phyloP scores from a whole-genome alignment of 2,329 filamentous ascomycete species.

The Leptographium wingfieldii region DNA sequence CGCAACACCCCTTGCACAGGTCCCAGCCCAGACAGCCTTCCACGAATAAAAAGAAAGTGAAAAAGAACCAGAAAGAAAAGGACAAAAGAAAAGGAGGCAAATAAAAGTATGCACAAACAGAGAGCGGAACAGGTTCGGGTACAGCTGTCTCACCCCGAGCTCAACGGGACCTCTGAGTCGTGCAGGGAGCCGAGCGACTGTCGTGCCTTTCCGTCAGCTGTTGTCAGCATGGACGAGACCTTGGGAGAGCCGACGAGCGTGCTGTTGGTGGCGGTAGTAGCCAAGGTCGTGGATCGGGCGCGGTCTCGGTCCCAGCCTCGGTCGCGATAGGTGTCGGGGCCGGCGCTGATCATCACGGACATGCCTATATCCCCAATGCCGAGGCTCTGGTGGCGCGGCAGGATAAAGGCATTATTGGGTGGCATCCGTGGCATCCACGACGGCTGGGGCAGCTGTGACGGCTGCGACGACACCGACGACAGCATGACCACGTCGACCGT shows the following conservation, averaged over 20 bases:
- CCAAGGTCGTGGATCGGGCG: too few relatives aligned
- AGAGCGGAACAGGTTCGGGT: background rate
- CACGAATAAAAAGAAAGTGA: background rate
- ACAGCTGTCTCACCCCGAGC: background rate
- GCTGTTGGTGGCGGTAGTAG: background rate
- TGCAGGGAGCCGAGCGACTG: background rate
- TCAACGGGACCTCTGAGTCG: background rate
- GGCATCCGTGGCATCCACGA: background rate
- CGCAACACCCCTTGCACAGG: background rate
- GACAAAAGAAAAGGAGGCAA: background rate
- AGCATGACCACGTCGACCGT: constrained; percentile 4
- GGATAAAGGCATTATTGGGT: background rate
- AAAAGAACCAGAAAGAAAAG: background rate
- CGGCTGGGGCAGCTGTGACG: background rate
- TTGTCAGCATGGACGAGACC: background rate
- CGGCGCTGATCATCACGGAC: constrained; percentile 1
- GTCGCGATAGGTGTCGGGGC: background rate
- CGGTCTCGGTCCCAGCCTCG: too few relatives aligned
- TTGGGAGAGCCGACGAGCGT: background rate
- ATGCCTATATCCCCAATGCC: background rate
- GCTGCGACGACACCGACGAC: constrained; percentile 2
- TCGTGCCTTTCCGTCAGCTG: background rate
- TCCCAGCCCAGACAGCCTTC: background rate
- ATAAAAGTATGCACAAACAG: background rate
- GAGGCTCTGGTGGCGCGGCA: background rate